phyloP scores from a whole-genome alignment of 73 alveolate species.

The Paramecium bursaria region DNA sequence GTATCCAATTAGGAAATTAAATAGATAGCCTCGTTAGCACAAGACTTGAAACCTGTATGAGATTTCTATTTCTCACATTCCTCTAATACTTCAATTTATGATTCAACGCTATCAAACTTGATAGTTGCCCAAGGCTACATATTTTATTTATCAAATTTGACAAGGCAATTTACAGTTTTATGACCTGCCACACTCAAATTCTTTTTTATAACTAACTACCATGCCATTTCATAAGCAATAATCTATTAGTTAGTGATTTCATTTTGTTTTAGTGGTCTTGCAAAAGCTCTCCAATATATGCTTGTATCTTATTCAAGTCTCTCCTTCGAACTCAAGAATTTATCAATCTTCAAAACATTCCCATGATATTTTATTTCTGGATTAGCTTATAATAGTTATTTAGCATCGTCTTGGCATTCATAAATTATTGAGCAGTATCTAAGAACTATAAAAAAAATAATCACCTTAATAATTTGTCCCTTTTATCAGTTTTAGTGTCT shows the following conservation, averaged over 20 bases:
- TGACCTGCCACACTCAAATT: not conserved
- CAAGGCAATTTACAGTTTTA: slow-evolving; percentile 33
- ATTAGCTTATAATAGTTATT: not conserved
- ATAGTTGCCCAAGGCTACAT: slow-evolving; percentile 57
- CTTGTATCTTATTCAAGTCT: slow-evolving; percentile 15
- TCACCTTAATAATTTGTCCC: no score
- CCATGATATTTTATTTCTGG: not conserved
- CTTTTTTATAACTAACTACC: slow-evolving; percentile 36
- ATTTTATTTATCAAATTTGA: slow-evolving; percentile 15
- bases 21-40: slow-evolving; percentile 49
- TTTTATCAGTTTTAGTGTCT: no score
- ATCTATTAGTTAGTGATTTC: not conserved
- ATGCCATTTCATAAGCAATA: slow-evolving; percentile 43
- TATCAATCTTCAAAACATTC: slow-evolving; percentile 1
- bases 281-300: slow-evolving; percentile 53
- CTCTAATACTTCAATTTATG: not conserved
- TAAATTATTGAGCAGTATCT: no score
- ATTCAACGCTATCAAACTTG: slow-evolving; percentile 1
- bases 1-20: not conserved
- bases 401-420: slow-evolving; percentile 59
- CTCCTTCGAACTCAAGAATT: slow-evolving; percentile 31
- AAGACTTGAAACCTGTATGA: slow-evolving; percentile 43
- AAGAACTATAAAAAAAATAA: no score
- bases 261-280: slow-evolving; percentile 4
- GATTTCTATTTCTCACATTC: slow-evolving; percentile 20